Evolutionary conservation across 164 flowering plant genomes (phyloP), one percentile per base, ranked within the genome.

Genomic region (Vitis rotundifolia): DNA sequence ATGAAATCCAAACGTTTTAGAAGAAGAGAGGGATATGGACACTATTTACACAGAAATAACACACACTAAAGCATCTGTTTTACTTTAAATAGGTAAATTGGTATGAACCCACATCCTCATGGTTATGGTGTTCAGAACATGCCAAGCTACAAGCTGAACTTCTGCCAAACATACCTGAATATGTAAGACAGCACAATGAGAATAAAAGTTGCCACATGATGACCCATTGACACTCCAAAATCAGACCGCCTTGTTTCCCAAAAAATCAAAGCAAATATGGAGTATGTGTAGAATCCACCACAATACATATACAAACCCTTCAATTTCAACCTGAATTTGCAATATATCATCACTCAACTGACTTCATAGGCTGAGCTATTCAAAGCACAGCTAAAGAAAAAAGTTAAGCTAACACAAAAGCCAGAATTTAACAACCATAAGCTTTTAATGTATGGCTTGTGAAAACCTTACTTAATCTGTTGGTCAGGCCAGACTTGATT

Each of bases 201-300:
- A 67, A 84, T 78, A 68, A 82, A 61, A 37, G 97, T 84, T 63
- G 94, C 93, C 37, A 96, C 83, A 77, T 96, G 99, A 78, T 96
- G 98, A 70, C 87, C 70, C 99, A 96, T 93, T 16, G 97, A 91
- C 28, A 90, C 98, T 37, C 89, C 94, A 79, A 93, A 96, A 77
- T 95, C 99, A 28, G 97, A 85, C 19, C 98, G 93, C 76, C 98
- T 89, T 68, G 97, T 95, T 79, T 95, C 99, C 99, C 99, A 94
- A 63, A 88, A 88, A 47, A 92, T 73, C 80, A 94, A 78, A 65
- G 99, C 99, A 82, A 91, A 91, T 75, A 92, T 91, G 64, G 98
- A 91, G 73, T 92, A 94, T 44, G 89, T 77, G 69, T 92, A 94
- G 77, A 94, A 94, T 60, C 99, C 99, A 75, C 91, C 97, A 74